phyloP scores from a whole-genome alignment of 176 grass and related monocot species.

The maize (Zea mays) region DNA sequence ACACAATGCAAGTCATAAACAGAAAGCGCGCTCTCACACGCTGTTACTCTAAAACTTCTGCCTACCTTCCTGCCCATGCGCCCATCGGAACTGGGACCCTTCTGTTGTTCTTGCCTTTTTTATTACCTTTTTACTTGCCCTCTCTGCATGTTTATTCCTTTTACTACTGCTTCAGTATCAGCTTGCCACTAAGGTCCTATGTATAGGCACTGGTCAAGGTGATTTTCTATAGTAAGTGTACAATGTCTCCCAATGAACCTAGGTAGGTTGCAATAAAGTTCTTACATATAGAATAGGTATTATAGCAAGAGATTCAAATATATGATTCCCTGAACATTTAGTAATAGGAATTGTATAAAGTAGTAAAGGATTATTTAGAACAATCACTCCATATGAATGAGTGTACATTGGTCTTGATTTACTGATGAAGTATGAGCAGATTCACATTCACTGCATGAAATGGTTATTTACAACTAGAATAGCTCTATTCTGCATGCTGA shows the following conservation, averaged over 20 bases:
- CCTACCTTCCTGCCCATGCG: too few relatives aligned
- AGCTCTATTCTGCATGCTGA: constrained; percentile 27
- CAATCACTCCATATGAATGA: constrained; percentile 28
- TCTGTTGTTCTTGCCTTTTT: too few relatives aligned
- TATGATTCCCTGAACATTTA: not conserved
- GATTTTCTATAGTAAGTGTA: not conserved
- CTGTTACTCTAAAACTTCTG: too few relatives aligned
- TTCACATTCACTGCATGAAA: constrained; percentile 4
- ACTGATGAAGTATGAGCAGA: constrained; percentile 29
- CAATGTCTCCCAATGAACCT: not conserved
- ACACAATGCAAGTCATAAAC: too few relatives aligned
- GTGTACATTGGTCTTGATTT: constrained; percentile 29
- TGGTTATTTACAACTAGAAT: constrained; percentile 33
- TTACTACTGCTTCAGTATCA: not conserved
- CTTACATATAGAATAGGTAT: not conserved
- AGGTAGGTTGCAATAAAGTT: constrained; percentile 8
- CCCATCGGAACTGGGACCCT: too few relatives aligned
- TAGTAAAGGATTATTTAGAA: constrained; percentile 41
- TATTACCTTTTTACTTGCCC: too few relatives aligned
- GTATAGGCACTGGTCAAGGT: not conserved
- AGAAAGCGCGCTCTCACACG: too few relatives aligned
- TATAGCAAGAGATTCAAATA: constrained; percentile 14
- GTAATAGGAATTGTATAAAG: constrained; percentile 15
- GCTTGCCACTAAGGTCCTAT: constrained; percentile 28
- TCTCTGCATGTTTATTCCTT: too few relatives aligned